A percentile compares a stretch with the other conserved stretches of the same genome.
Evolutionary conservation across 768 basidiomycete species (phyloP).

Genomic region (Pulveroboletus sp.): DNA sequence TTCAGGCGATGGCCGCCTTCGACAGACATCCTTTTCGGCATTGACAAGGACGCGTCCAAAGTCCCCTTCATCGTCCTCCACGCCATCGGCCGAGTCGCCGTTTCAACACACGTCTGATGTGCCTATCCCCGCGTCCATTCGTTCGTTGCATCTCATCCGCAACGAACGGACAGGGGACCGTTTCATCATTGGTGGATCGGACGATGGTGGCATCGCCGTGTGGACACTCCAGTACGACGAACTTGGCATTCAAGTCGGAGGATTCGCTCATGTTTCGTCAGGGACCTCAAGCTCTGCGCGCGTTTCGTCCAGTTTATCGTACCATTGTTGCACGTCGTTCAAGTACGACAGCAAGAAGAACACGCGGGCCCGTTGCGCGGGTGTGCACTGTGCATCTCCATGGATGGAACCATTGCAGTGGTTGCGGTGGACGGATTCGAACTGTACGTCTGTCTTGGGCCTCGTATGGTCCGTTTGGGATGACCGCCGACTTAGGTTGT

Average conservation of each 20-base stretch:
- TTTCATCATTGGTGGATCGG: slow-evolving; percentile 69
- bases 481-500: slow-evolving; percentile 47
- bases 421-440: slow-evolving; percentile 72
- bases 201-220: slow-evolving; percentile 74
- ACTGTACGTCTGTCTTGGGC: slow-evolving; percentile 53
- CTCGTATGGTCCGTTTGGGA: not conserved
- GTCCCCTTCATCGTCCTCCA: not conserved
- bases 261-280: slow-evolving; percentile 25
- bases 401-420: slow-evolving; percentile 82
- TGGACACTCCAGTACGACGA: slow-evolving; percentile 64
- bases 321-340: slow-evolving; percentile 57
- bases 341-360: slow-evolving; percentile 46
- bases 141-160: slow-evolving; percentile 50
- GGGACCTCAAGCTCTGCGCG: slow-evolving; percentile 62
- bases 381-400: slow-evolving; percentile 68
- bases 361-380: slow-evolving; percentile 57
- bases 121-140: slow-evolving; percentile 44
- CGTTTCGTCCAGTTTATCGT: slow-evolving; percentile 73
- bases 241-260: not conserved
- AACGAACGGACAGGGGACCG: slow-evolving; percentile 59
- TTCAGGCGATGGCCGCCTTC: slow-evolving; percentile 53
- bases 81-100: slow-evolving; percentile 3
- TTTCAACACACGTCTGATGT: slow-evolving; percentile 42
- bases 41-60: slow-evolving; percentile 19
- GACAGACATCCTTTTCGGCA: slow-evolving; percentile 43